Evolutionary conservation across 352 stramenopile genomes (phyloP).

Genomic region (Phytophthora aleatoria): DNA sequence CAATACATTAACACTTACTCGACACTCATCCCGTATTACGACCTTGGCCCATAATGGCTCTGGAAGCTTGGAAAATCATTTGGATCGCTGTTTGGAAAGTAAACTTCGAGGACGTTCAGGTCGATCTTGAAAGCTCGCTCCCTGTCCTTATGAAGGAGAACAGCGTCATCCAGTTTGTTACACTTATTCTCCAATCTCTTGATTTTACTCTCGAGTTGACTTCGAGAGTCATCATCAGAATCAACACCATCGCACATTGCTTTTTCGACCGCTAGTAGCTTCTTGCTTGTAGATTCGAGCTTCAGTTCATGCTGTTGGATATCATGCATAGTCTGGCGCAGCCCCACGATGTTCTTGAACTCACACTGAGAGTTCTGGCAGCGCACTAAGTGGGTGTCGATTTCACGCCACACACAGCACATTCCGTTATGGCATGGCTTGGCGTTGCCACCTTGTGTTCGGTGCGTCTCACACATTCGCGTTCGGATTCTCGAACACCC

Average conservation of each 20-base stretch:
- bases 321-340: conserved; percentile 70
- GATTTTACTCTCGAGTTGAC: conserved; percentile 24
- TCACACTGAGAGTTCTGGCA: conserved; percentile 67
- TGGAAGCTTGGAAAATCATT: conserved; percentile 16
- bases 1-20: neutral
- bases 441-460: conserved; percentile 13
- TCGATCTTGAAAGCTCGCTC: conserved; percentile 23
- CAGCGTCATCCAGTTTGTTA: conserved; percentile 22
- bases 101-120: conserved; percentile 8
- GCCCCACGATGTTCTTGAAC: conserved; percentile 68
- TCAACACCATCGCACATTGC: neutral
- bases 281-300: conserved; percentile 11
- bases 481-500: conserved; percentile 51
- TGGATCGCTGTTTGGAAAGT: neutral
- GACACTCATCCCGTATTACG: neutral
- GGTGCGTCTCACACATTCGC: conserved; percentile 61
- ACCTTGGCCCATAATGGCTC: conserved; percentile 22
- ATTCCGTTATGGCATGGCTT: conserved; percentile 57
- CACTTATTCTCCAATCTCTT: conserved; percentile 23
- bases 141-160: conserved; percentile 32
- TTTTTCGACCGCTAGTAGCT: conserved; percentile 9
- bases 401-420: conserved; percentile 63
- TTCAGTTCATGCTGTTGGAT: conserved; percentile 44
- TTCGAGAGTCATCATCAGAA: neutral
- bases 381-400: conserved; percentile 63